Base-by-base conservation (phyloP, 768 basidiomycete genomes). In the Tulasnella sp. region DNA sequence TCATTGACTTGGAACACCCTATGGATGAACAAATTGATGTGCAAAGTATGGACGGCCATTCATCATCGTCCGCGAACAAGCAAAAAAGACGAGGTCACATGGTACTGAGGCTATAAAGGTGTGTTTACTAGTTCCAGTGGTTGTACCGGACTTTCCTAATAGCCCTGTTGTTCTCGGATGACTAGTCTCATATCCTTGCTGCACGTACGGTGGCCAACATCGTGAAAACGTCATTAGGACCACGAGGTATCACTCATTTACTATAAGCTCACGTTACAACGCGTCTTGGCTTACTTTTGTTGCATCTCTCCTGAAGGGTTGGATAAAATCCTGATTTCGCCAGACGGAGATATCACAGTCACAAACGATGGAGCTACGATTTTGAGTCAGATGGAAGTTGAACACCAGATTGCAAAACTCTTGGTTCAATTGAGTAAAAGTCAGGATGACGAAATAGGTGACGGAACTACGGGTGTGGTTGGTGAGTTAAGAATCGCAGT, bases 311-410 rank as follows among this genome's bases (percentile, higher is more conserved):
- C 39, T 32, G 20, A 44, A 93, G 90, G 93, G 37, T 77, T 96
- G 43, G 88, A 91, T 72, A 91, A 91, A 75, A 89, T 91, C 61
- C 75, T 91, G 59, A 89, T 91, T 58, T 89, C 87, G 25, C 82
- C 92, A 19, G 95, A 98, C 71, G 95, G 95, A 43, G 95, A 99
- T 61, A 98, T 99, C 61, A 98, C 92, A 28, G 93, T 98, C 32
- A 98, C 95, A 12, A 99, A 99, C 67, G 95, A 99, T 67, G 95
- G 95, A 44, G 95, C 95, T 5, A 99, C 95, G 20, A 99, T 99
- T 59, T 72, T 99, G 51, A 79, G 90, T 20, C 93, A 96, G 71
- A 96, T 99, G 91, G 89, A 95, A 66, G 92, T 98, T 45, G 93
- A 98, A 62, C 93, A 99, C 64, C 93, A 93, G 70, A 93, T 99